Conservation (phyloP, 306 rosid species). For the Cucurbita maxima region DNA sequence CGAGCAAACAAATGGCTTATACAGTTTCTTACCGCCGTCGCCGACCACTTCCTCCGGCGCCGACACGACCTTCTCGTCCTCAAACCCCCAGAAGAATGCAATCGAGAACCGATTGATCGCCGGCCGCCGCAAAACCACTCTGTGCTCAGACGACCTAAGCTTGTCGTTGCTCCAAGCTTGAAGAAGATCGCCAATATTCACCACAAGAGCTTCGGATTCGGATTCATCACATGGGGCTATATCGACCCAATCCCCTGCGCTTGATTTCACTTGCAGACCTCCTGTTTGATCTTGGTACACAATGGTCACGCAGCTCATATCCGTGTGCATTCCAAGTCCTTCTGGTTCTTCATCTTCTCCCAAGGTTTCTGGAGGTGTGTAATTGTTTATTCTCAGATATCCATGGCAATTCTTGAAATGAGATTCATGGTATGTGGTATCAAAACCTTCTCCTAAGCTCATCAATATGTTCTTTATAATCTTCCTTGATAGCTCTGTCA, state of each 20-base stretch:
- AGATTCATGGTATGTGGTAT: constrained; percentile 27
- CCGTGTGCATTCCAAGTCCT: constrained; percentile 96
- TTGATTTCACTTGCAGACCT: constrained; percentile 78
- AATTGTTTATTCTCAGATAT: constrained; percentile 73
- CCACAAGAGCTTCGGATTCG: constrained; percentile 42
- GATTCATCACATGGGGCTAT: constrained; percentile 40
- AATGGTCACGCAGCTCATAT: constrained; percentile 83
- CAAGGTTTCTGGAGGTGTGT: constrained; percentile 32
- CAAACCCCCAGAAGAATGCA: constrained; percentile 92
- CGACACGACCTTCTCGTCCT: constrained; percentile 43
- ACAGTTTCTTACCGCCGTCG: constrained; percentile 35
- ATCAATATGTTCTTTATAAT: constrained; percentile 37
- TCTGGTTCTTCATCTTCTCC: constrained; percentile 32
- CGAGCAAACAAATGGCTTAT: constrained; percentile 44
- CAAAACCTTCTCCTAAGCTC: constrained; percentile 56
- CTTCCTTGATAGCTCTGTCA: constrained; percentile 56
- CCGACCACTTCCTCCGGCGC: constrained; percentile 74
- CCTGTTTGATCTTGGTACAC: constrained; percentile 73
- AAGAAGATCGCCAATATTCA: constrained; percentile 78
- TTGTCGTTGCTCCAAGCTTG: constrained; percentile 94
- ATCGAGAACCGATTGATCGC: constrained; percentile 46
- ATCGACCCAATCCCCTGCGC: constrained; percentile 71
- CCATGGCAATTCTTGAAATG: constrained; percentile 77
- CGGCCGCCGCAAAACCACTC: constrained; percentile 53
- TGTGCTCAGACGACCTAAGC: constrained; percentile 73